Conservation (phyloP, 306 rosid species). For the Cotoneaster glaucophyllus region DNA sequence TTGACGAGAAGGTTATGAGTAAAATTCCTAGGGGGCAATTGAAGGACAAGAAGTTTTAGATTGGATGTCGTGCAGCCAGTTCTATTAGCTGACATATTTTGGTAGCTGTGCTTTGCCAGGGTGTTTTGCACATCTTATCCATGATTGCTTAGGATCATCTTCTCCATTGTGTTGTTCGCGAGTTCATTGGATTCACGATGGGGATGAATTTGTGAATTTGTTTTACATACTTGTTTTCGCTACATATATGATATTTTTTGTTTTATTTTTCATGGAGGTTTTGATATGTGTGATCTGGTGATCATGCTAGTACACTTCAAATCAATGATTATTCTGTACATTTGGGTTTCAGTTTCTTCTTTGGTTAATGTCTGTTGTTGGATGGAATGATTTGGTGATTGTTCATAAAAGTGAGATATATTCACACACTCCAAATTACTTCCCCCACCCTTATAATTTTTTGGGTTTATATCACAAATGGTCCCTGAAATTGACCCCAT, state of each 20-base stretch:
- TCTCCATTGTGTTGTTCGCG: slow-evolving; percentile 6
- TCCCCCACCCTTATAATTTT: too few relatives aligned
- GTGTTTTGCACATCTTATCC: slow-evolving; percentile 16
- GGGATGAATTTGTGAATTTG: slow-evolving; percentile 11
- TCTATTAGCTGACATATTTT: slow-evolving; percentile 6
- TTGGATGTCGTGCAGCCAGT: neutral
- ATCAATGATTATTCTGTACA: neutral
- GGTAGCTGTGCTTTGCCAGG: slow-evolving; percentile 8
- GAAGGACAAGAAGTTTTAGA: slow-evolving; percentile 53
- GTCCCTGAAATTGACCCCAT: too few relatives aligned
- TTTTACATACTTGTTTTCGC: neutral
- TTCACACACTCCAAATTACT: too few relatives aligned
- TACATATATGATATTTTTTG: neutral
- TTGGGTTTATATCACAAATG: too few relatives aligned
- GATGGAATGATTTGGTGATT: neutral
- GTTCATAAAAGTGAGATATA: neutral
- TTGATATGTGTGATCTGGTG: neutral
- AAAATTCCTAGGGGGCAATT: slow-evolving; percentile 66
- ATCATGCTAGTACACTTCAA: neutral
- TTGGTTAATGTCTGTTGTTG: neutral
- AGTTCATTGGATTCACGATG: slow-evolving; percentile 19
- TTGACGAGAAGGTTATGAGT: slow-evolving; percentile 79
- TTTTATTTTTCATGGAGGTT: neutral
- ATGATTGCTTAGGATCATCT: slow-evolving; percentile 31
- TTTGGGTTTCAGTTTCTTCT: neutral